Evolutionary conservation across 352 stramenopile species (phyloP).

Genomic region (Pythium utonaiense): DNA sequence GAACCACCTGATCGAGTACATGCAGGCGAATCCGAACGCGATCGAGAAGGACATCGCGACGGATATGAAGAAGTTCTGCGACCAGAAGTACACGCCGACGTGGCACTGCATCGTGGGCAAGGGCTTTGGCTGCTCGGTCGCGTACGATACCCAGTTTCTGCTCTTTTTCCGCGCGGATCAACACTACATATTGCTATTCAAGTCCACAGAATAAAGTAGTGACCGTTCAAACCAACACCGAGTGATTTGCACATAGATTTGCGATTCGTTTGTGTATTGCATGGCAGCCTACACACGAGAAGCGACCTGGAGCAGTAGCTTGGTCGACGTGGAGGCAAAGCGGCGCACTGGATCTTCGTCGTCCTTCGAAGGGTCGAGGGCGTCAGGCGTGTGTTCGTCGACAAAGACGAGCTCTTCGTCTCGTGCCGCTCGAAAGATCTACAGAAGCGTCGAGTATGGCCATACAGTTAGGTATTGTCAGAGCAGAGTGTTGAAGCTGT

Average conservation of each 20-base stretch:
- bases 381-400: conserved; percentile 49
- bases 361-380: conserved; percentile 33
- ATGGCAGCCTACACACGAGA: conserved; percentile 17
- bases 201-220: conserved; percentile 64
- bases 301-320: conserved; percentile 43
- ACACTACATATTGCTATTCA: conserved; percentile 82
- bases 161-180: conserved; percentile 86
- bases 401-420: conserved; percentile 78
- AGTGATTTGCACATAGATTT: background rate
- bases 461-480: background rate
- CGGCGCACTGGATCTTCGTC: conserved; percentile 38
- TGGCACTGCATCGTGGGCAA: conserved; percentile 95
- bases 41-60: conserved; percentile 95
- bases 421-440: conserved; percentile 70
- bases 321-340: conserved; percentile 55
- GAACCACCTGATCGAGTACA: conserved; percentile 31
- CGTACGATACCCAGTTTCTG: conserved; percentile 88
- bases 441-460: background rate
- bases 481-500: background rate
- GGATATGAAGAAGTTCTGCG: conserved; percentile 99
- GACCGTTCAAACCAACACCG: background rate
- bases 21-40: conserved; percentile 35
- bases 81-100: conserved; percentile 93
- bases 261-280: background rate
- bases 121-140: conserved; percentile 88